Percentiles rank a stretch among this genome's conserved stretches.
These are phyloP conservation scores for Filobasidium wieringae DNA, from an alignment of 768 basidiomycete species.

Conservation along the genomic window DNA sequence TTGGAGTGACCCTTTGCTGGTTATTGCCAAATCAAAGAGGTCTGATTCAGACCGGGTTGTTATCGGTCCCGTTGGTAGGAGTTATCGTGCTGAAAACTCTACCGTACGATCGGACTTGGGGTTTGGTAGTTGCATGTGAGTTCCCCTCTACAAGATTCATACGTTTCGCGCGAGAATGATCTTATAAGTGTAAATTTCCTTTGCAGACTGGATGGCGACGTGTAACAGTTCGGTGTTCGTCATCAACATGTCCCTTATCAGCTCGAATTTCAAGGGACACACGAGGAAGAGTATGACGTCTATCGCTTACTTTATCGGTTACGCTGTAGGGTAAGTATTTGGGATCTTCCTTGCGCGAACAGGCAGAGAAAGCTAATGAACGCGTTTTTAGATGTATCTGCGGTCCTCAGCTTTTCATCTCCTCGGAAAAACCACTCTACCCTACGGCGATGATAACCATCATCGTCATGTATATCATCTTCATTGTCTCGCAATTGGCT, in stretches of 20 bases:
- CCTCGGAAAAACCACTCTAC: constrained; percentile 16
- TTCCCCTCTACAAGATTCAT: not conserved
- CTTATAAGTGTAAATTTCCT: constrained; percentile 1
- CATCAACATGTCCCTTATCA: constrained; percentile 20
- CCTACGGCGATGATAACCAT: constrained; percentile 19
- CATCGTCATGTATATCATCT: constrained; percentile 16
- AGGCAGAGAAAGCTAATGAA: too few species aligned
- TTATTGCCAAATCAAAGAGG: constrained; percentile 17
- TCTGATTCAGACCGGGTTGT: constrained; percentile 14
- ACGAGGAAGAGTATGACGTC: constrained; percentile 20
- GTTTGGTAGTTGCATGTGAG: constrained; percentile 17
- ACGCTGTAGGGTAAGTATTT: too few species aligned
- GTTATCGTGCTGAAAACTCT: constrained; percentile 17
- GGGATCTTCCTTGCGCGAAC: too few species aligned
- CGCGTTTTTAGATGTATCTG: constrained; percentile 2
- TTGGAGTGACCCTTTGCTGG: constrained; percentile 5
- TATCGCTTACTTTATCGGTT: too few species aligned
- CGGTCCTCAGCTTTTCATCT: constrained; percentile 11
- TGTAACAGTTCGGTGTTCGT: constrained; percentile 18
- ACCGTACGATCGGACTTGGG: constrained; percentile 17
- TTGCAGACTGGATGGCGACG: constrained; percentile 14
- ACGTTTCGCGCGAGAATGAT: too few species aligned
- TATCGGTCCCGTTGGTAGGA: constrained; percentile 18
- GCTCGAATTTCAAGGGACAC: constrained; percentile 22
- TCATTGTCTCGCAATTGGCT: constrained; percentile 13